phyloP scores from a whole-genome alignment of 352 stramenopile species.

The Vaucheria bursata region DNA sequence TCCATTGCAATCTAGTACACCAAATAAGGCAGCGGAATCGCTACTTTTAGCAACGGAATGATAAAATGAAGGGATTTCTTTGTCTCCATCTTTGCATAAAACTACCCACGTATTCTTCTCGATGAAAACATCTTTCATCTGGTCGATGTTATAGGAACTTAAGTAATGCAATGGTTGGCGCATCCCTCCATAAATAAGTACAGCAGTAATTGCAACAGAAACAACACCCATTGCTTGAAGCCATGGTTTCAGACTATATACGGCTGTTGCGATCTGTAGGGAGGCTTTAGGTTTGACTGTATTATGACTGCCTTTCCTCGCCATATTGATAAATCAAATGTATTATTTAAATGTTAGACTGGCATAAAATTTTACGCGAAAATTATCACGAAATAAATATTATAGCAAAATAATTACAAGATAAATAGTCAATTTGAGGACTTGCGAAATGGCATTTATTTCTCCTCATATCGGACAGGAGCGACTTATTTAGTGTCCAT shows the following conservation, averaged over 20 bases:
- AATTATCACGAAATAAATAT: no score
- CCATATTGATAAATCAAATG: no score
- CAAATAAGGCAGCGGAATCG: conserved; percentile 11
- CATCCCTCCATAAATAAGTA: background rate
- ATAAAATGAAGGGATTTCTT: conserved; percentile 16
- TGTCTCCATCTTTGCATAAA: conserved; percentile 22
- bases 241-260: background rate
- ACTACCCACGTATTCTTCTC: conserved; percentile 40
- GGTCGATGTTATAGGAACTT: conserved; percentile 35
- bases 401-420: no score
- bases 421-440: no score
- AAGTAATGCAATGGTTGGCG: conserved; percentile 34
- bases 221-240: background rate
- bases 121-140: conserved; percentile 44
- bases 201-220: background rate
- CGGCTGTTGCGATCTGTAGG: no score
- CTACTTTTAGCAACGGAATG: conserved; percentile 11
- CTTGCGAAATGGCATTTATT: no score
- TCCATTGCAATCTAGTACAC: conserved; percentile 28
- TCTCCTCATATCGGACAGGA: no score
- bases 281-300: no score
- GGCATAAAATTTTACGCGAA: no score
- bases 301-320: no score
- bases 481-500: no score
- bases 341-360: no score